These are phyloP conservation scores for Xylaria flabelliformis DNA, from an alignment of 495 filamentous ascomycete genomes.

Conservation along the genomic window DNA sequence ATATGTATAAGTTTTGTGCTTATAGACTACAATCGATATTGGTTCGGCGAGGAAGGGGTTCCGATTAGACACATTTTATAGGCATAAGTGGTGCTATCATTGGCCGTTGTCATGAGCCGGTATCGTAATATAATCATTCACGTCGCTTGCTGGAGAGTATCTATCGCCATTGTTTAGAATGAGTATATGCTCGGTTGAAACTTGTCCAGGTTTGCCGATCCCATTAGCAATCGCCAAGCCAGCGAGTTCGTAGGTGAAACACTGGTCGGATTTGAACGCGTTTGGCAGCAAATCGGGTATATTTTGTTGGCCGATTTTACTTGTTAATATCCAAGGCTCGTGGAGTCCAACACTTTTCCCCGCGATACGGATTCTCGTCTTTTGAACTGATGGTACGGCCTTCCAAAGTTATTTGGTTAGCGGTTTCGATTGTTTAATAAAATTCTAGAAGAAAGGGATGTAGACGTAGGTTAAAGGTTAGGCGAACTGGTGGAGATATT, in stretches of 20 bases:
- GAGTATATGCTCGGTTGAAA: neutral
- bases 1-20: neutral
- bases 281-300: neutral
- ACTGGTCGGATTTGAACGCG: neutral
- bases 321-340: neutral
- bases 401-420: neutral
- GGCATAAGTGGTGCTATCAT: neutral
- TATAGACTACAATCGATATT: too few species aligned
- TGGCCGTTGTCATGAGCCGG: neutral
- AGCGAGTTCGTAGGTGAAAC: neutral
- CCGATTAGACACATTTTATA: neutral
- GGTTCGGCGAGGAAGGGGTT: too few species aligned
- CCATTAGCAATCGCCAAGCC: neutral
- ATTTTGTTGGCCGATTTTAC: neutral
- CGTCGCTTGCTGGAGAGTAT: neutral
- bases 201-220: neutral
- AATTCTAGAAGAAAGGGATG: too few species aligned
- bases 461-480: too few species aligned
- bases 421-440: too few species aligned
- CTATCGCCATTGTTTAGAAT: neutral
- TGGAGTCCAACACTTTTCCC: neutral
- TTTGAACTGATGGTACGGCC: neutral
- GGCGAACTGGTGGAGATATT: too few species aligned
- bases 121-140: neutral
- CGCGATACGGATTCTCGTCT: neutral